Conservation (phyloP, 2,329 filamentous ascomycete species). For the Fusarium nelsonii region DNA sequence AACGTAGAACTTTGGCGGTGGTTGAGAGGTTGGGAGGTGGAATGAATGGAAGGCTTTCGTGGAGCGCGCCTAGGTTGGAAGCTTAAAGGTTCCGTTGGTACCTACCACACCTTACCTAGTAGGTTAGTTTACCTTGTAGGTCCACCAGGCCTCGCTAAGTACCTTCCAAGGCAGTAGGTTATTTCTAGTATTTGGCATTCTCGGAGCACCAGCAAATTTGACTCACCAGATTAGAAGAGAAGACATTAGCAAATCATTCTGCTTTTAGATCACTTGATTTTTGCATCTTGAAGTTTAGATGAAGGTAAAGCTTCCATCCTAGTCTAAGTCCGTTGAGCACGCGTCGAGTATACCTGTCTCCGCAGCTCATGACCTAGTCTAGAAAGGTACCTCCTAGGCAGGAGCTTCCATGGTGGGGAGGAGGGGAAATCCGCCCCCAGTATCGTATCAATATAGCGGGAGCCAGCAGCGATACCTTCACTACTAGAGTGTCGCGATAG, state of each 20-base stretch:
- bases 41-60: neutral
- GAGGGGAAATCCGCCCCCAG: slow-evolving; percentile 4
- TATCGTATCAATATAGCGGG: too few species aligned
- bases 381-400: neutral
- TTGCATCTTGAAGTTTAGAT: neutral
- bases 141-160: neutral
- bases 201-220: neutral
- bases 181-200: neutral
- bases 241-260: neutral
- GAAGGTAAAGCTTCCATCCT: neutral
- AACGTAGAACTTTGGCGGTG: slow-evolving; percentile 28
- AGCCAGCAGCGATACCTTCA: too few species aligned
- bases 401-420: slow-evolving; percentile 14
- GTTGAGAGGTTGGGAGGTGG: slow-evolving; percentile 43
- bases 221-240: neutral
- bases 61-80: slow-evolving; percentile 23
- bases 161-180: neutral
- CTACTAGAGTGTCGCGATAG: too few species aligned
- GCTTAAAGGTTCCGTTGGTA: neutral
- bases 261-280: too few species aligned
- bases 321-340: neutral
- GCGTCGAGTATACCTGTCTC: neutral
- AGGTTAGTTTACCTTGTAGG: neutral
- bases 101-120: neutral
- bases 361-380: neutral